These are phyloP conservation scores for Diaporthe caulivora DNA, from an alignment of 2,329 filamentous ascomycete species.

Conservation along the genomic window DNA sequence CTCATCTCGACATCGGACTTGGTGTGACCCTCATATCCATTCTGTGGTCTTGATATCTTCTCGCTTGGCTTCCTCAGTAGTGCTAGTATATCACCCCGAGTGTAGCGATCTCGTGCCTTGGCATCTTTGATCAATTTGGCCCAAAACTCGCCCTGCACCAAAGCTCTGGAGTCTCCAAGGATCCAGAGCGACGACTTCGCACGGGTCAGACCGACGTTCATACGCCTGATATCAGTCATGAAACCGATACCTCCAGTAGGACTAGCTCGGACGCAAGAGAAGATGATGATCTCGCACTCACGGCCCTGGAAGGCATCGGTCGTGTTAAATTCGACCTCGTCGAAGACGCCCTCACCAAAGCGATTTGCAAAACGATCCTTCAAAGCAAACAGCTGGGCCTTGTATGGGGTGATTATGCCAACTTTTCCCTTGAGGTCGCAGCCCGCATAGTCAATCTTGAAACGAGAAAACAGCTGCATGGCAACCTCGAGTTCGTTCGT, in stretches of 20 bases:
- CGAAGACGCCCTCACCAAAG: constrained; percentile 81
- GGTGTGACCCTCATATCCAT: constrained; percentile 20
- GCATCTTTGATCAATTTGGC: constrained; percentile 87
- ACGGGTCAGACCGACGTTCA: constrained; percentile 98
- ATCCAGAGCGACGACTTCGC: constrained; percentile 98
- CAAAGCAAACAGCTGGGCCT: constrained; percentile 87
- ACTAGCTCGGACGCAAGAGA: constrained; percentile 95
- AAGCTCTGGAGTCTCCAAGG: constrained; percentile 88
- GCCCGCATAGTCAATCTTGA: constrained; percentile 77
- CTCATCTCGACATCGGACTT: constrained; percentile 45
- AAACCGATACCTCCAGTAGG: constrained; percentile 97
- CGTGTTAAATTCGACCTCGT: constrained; percentile 95
- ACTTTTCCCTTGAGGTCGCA: constrained; percentile 85
- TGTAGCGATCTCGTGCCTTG: constrained; percentile 79
- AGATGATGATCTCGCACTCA: constrained; percentile 98
- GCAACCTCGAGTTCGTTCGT: constrained; percentile 87
- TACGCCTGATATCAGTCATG: constrained; percentile 96
- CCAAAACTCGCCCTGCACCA: constrained; percentile 93
- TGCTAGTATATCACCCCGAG: constrained; percentile 69
- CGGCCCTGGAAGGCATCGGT: constrained; percentile 98
- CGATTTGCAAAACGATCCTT: constrained; percentile 78
- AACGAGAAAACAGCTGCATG: constrained; percentile 83
- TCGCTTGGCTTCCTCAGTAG: constrained; percentile 60
- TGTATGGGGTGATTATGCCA: constrained; percentile 98
- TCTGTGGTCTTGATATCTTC: constrained; percentile 47